phyloP scores from a whole-genome alignment of 1,284 basidiomycete genomes.

The Cerioporus squamosus region DNA sequence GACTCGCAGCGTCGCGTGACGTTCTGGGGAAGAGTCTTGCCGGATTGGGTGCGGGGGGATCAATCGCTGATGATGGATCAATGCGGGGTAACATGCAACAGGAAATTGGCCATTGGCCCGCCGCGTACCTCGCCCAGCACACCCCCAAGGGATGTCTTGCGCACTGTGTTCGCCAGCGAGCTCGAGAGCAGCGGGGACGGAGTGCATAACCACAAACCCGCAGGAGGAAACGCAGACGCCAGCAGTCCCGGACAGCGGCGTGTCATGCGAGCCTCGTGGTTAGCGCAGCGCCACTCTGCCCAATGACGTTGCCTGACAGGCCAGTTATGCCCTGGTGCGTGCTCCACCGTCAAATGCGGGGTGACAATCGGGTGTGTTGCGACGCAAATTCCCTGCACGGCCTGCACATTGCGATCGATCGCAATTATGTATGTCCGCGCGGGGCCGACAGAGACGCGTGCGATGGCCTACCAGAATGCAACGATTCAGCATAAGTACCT shows the following conservation, averaged over 20 bases:
- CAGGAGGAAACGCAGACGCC: not conserved
- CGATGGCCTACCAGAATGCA: too few relatives aligned
- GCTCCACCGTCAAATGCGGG: too few relatives aligned
- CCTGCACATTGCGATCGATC: too few relatives aligned
- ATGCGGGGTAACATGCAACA: slow-evolving; percentile 17
- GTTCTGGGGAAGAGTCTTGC: slow-evolving; percentile 3
- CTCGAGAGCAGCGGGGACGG: not conserved
- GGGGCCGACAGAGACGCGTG: too few relatives aligned
- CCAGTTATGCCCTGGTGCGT: too few relatives aligned
- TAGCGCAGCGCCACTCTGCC: slow-evolving; percentile 8
- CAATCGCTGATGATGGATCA: slow-evolving; percentile 15
- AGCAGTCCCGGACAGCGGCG: not conserved
- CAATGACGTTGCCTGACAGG: not conserved
- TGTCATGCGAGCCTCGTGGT: slow-evolving; percentile 20
- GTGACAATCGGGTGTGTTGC: too few relatives aligned
- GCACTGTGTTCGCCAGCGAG: too few relatives aligned
- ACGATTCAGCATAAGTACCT: too few relatives aligned
- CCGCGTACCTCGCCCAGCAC: not conserved
- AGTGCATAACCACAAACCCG: not conserved
- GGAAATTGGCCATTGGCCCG: not conserved
- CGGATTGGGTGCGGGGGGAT: slow-evolving; percentile 7
- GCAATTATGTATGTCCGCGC: too few relatives aligned
- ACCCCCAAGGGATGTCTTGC: not conserved
- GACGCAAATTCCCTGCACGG: too few relatives aligned
- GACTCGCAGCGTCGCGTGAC: slow-evolving; percentile 11